Conservation (phyloP, 345 rosid species). For the Microcos paniculata region DNA sequence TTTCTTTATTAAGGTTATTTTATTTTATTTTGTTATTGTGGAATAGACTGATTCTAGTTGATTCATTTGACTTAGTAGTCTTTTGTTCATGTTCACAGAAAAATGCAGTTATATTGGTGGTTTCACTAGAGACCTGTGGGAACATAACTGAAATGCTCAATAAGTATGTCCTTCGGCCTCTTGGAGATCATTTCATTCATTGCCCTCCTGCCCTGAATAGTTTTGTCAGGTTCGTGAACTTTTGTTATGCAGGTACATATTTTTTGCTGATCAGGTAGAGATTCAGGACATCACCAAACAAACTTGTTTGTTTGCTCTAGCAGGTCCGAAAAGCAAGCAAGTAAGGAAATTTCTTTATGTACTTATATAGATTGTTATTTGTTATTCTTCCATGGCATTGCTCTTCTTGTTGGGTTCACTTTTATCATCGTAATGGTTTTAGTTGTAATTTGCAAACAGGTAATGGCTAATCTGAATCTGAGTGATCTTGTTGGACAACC, state of each 20-base stretch:
- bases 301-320: constrained; percentile 65
- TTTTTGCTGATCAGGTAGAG: constrained; percentile 82
- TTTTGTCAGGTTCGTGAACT: background rate
- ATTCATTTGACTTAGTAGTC: constrained; percentile 11
- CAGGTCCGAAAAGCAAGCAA: constrained; percentile 68
- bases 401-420: constrained; percentile 18
- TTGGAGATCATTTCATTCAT: background rate
- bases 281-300: constrained; percentile 78
- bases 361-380: background rate
- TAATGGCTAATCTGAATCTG: constrained; percentile 64
- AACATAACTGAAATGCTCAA: constrained; percentile 61
- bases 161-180: constrained; percentile 47
- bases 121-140: constrained; percentile 64
- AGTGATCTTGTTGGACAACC: constrained; percentile 75
- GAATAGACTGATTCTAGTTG: background rate
- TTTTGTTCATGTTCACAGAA: constrained; percentile 44
- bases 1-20: background rate
- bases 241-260: constrained; percentile 59
- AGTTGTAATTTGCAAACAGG: constrained; percentile 43
- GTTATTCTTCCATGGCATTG: constrained; percentile 14
- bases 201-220: background rate
- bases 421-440: constrained; percentile 13
- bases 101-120: constrained; percentile 64
- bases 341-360: constrained; percentile 40
- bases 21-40: no score